Conservation (phyloP, 2,329 filamentous ascomycete genomes). For the Chaetothyriales sp. region DNA sequence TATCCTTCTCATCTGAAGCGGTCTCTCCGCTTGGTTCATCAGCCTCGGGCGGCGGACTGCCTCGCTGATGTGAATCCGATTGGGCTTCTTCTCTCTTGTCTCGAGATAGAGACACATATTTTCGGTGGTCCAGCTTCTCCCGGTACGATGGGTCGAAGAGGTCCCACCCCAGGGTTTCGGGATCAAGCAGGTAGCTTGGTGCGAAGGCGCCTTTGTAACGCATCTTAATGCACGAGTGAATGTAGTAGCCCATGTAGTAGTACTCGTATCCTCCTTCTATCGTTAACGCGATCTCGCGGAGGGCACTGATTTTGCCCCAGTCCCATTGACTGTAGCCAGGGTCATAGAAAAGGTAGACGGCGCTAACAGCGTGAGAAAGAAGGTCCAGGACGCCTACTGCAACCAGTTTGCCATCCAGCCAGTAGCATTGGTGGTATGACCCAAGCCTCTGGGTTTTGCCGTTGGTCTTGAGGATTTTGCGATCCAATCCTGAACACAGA, state of each 20-base stretch:
- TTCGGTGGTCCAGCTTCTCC: conserved; percentile 28
- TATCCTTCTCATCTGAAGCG: conserved; percentile 9
- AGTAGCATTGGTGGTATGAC: conserved; percentile 39
- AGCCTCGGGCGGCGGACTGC: not conserved
- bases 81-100: conserved; percentile 21
- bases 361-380: conserved; percentile 34
- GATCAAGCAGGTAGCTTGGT: conserved; percentile 38
- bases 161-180: conserved; percentile 33
- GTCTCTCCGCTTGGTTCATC: not conserved
- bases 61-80: not conserved
- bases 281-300: conserved; percentile 45
- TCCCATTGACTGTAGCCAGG: conserved; percentile 47
- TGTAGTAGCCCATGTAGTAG: conserved; percentile 58
- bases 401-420: conserved; percentile 35
- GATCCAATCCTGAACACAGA: conserved; percentile 33
- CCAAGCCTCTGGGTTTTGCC: conserved; percentile 32
- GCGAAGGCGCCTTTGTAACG: conserved; percentile 35
- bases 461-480: conserved; percentile 24
- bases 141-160: conserved; percentile 30
- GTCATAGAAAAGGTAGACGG: conserved; percentile 44
- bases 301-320: conserved; percentile 49
- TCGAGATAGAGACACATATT: conserved; percentile 33
- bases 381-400: conserved; percentile 37
- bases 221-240: conserved; percentile 43
- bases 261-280: conserved; percentile 42